These are phyloP conservation scores for Laburnicola sp. DNA, from an alignment of 2,329 filamentous ascomycete genomes.

Conservation along the genomic window DNA sequence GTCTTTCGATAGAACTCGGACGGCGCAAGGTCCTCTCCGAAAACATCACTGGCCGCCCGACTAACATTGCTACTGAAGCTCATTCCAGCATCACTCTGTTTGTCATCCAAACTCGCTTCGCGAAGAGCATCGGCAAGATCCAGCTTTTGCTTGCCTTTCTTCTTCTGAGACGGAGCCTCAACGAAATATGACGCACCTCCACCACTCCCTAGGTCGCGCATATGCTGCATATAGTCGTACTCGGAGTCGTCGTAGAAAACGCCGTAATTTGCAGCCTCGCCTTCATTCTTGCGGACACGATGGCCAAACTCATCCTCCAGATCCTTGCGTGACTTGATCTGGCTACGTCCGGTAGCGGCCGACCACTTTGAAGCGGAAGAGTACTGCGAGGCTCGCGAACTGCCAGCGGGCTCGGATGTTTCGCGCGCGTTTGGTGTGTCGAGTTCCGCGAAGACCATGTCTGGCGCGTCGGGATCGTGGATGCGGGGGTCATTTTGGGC, in stretches of 20 bases:
- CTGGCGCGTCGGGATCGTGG: conserved; percentile 83
- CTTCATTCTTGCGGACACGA: conserved; percentile 81
- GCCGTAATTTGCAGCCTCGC: conserved; percentile 91
- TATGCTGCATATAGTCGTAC: conserved; percentile 99
- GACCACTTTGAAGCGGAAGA: conserved; percentile 41
- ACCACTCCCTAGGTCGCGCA: conserved; percentile 75
- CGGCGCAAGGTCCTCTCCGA: conserved; percentile 75
- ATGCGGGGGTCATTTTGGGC: conserved; percentile 97
- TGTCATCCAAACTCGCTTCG: conserved; percentile 49
- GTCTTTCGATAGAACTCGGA: conserved; percentile 75
- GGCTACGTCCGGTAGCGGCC: conserved; percentile 46
- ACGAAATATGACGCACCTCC: conserved; percentile 79
- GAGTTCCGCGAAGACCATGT: conserved; percentile 83
- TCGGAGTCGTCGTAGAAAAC: conserved; percentile 93
- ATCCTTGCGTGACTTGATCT: conserved; percentile 72
- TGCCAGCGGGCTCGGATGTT: conserved; percentile 48
- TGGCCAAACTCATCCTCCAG: conserved; percentile 74
- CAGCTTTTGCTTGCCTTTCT: conserved; percentile 73
- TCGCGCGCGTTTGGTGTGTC: conserved; percentile 46
- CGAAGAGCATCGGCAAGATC: conserved; percentile 81
- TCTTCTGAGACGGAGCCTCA: conserved; percentile 58
- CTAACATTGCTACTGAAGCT: conserved; percentile 49
- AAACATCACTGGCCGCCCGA: conserved; percentile 54
- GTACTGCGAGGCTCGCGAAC: conserved; percentile 51
- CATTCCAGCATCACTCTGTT: conserved; percentile 47